Conservation (phyloP, 805 yeast species). For the Myxozyma geophila region DNA sequence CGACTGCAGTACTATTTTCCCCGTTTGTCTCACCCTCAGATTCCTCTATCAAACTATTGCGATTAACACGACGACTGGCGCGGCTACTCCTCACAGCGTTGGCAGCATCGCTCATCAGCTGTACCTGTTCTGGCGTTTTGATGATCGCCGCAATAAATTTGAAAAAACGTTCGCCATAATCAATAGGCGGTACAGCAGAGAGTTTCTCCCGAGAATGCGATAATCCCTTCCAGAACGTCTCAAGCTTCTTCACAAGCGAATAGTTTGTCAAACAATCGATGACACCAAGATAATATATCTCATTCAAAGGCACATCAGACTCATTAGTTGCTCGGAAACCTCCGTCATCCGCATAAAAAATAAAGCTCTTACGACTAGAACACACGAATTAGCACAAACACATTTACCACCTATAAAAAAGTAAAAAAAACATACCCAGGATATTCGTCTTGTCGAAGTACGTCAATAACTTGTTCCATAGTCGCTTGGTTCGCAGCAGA, state of each 20-base stretch:
- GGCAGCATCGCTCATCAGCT: slow-evolving; percentile 9
- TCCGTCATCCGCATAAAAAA: slow-evolving; percentile 79
- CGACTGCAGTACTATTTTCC: slow-evolving; percentile 1
- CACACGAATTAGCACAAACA: slow-evolving; percentile 12
- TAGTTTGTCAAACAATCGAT: slow-evolving; percentile 88
- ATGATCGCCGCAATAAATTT: slow-evolving; percentile 56
- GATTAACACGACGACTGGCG: background rate
- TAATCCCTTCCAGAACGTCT: slow-evolving; percentile 82
- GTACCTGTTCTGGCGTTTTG: slow-evolving; percentile 20
- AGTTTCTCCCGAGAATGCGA: slow-evolving; percentile 70
- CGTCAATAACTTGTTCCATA: slow-evolving; percentile 26
- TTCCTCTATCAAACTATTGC: background rate
- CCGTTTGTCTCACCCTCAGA: background rate
- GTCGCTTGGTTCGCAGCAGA: slow-evolving; percentile 21
- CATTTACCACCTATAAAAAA: slow-evolving; percentile 25
- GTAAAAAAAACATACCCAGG: slow-evolving; percentile 25
- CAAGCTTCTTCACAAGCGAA: slow-evolving; percentile 72
- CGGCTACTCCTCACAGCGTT: background rate
- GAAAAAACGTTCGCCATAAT: slow-evolving; percentile 86
- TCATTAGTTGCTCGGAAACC: slow-evolving; percentile 78
- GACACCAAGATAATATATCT: slow-evolving; percentile 87
- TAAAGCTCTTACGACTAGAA: slow-evolving; percentile 47
- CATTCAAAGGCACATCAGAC: slow-evolving; percentile 60
- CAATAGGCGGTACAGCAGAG: slow-evolving; percentile 87
- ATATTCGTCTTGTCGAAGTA: slow-evolving; percentile 37